These are phyloP conservation scores for Gossypium longicalyx DNA, from an alignment of 345 rosid species.

Conservation along the genomic window DNA sequence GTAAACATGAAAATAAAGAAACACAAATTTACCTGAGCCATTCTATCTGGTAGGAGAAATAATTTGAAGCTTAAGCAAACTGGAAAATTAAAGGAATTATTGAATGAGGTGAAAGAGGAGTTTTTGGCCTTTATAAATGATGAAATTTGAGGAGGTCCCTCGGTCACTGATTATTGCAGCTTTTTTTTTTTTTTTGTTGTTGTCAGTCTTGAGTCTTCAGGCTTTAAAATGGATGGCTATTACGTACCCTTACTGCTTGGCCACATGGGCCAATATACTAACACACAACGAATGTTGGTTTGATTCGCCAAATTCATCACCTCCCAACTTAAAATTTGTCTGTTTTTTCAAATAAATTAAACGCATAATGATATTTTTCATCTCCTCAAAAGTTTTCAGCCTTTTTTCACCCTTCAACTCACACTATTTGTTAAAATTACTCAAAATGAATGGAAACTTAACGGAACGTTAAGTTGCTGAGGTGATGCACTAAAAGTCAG, in stretches of 20 bases:
- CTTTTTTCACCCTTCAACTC: too few species aligned
- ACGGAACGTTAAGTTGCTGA: too few species aligned
- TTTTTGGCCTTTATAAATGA: neutral
- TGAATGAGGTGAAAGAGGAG: neutral
- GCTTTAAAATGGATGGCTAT: neutral
- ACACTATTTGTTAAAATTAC: too few species aligned
- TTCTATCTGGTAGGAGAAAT: slow-evolving; percentile 14
- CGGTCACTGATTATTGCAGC: neutral
- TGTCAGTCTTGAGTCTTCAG: neutral
- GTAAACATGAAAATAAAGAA: slow-evolving; percentile 13
- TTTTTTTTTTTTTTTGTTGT: neutral
- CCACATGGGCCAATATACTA: neutral
- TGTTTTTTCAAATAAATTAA: neutral
- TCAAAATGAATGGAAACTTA: too few species aligned
- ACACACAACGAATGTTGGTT: too few species aligned
- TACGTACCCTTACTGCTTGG: neutral
- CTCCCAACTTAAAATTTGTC: neutral
- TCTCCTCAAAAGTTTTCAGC: too few species aligned
- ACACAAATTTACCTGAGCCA: slow-evolving; percentile 61
- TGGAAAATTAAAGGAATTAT: neutral
- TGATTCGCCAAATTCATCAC: too few species aligned
- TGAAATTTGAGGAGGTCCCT: neutral
- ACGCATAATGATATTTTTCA: too few species aligned
- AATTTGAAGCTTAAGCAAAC: neutral
- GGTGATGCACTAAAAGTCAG: too few species aligned